Percentiles rank a stretch among this genome's conserved stretches.
Conservation (phyloP, 371 early-diverging fungal species). For the Mucor sp. region DNA sequence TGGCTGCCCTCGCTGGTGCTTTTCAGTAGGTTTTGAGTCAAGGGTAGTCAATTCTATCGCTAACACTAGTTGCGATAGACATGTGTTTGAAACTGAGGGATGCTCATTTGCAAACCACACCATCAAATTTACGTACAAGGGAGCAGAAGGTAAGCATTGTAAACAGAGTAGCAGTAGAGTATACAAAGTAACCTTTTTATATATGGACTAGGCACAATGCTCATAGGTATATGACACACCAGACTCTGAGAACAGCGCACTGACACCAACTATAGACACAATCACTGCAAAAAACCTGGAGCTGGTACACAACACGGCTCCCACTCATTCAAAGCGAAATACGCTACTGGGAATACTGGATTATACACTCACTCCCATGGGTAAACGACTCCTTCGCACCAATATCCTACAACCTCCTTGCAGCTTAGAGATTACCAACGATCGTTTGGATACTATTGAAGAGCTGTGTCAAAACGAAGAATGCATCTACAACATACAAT, state of each 20-base stretch:
- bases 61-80: slow-evolving; percentile 28
- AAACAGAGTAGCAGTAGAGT: background rate
- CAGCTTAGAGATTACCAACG: slow-evolving; percentile 34
- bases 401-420: slow-evolving; percentile 74
- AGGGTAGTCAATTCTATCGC: too few relatives aligned
- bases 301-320: slow-evolving; percentile 53
- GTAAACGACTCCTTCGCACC: slow-evolving; percentile 69
- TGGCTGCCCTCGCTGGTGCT: slow-evolving; percentile 55
- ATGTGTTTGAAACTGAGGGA: slow-evolving; percentile 54
- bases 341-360: slow-evolving; percentile 62
- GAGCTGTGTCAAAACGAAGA: slow-evolving; percentile 37
- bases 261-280: slow-evolving; percentile 35
- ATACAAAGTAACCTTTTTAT: background rate
- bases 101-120: slow-evolving; percentile 57
- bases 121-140: slow-evolving; percentile 66
- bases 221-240: slow-evolving; percentile 49
- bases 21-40: slow-evolving; percentile 41
- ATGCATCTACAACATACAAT: slow-evolving; percentile 39
- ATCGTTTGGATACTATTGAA: slow-evolving; percentile 59
- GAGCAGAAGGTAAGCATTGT: slow-evolving; percentile 45
- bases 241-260: background rate
- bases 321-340: slow-evolving; percentile 27
- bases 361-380: slow-evolving; percentile 72
- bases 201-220: slow-evolving; percentile 46
- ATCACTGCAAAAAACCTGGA: slow-evolving; percentile 67